phyloP scores from a whole-genome alignment of 495 filamentous ascomycete genomes.

The Daldinia childiae region DNA sequence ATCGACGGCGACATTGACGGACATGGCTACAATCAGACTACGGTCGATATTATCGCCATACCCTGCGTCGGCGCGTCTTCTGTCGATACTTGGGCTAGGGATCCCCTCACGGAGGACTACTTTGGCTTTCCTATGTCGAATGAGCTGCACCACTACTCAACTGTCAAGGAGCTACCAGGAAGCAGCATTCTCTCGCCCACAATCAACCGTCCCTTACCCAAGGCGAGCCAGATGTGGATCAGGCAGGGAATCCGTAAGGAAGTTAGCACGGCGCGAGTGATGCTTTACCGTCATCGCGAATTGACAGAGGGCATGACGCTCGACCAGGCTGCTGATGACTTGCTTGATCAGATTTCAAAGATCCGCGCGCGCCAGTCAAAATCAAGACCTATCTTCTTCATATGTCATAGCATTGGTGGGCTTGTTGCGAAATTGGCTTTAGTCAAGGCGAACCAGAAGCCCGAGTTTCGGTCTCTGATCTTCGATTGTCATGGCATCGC shows the following conservation, averaged over 20 bases:
- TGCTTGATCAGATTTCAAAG: conserved; percentile 58
- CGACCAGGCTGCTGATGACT: conserved; percentile 58
- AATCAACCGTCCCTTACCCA: conserved; percentile 43
- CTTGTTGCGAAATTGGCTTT: conserved; percentile 68
- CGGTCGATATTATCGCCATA: conserved; percentile 58
- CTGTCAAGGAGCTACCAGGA: conserved; percentile 43
- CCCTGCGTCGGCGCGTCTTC: conserved; percentile 58
- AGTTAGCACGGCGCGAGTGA: conserved; percentile 58
- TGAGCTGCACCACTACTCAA: conserved; percentile 40
- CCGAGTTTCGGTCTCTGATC: conserved; percentile 54
- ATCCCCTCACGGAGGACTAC: conserved; percentile 48
- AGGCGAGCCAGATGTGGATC: conserved; percentile 52
- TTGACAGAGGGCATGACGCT: conserved; percentile 58
- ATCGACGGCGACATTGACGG: conserved; percentile 55
- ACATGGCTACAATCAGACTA: conserved; percentile 55
- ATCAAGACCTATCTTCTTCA: conserved; percentile 66
- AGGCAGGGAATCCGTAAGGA: conserved; percentile 51
- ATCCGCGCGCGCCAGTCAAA: conserved; percentile 50
- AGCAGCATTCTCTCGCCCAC: conserved; percentile 46
- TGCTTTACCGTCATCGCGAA: conserved; percentile 65
- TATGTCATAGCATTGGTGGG: conserved; percentile 73
- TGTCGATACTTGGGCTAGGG: conserved; percentile 54
- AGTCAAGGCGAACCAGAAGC: conserved; percentile 57
- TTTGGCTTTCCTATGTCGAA: conserved; percentile 40
- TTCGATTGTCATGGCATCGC: conserved; percentile 69